phyloP scores from a whole-genome alignment of 768 basidiomycete genomes.

The Serendipita sp. region DNA sequence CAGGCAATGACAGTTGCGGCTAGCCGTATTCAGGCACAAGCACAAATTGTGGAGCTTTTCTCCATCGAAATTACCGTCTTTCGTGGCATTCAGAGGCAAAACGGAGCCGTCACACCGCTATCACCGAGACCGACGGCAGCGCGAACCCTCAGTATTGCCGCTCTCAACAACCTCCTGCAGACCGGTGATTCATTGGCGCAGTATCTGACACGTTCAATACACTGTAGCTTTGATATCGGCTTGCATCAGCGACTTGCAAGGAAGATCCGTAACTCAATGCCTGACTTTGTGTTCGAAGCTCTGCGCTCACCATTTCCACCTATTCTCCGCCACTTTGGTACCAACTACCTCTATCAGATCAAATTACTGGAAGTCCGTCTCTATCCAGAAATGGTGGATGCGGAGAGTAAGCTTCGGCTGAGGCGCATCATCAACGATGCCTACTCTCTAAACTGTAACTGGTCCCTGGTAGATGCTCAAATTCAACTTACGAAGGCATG shows the following conservation, averaged over 20 bases:
- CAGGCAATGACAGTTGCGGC: slow-evolving; percentile 37
- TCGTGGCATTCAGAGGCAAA: background rate
- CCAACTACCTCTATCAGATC: slow-evolving; percentile 59
- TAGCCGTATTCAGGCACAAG: slow-evolving; percentile 55
- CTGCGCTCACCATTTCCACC: slow-evolving; percentile 46
- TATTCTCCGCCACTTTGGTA: slow-evolving; percentile 62
- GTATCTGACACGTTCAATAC: slow-evolving; percentile 49
- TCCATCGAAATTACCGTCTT: slow-evolving; percentile 42
- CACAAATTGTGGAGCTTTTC: slow-evolving; percentile 58
- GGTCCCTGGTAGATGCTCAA: slow-evolving; percentile 72
- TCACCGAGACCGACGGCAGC: slow-evolving; percentile 13
- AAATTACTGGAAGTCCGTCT: slow-evolving; percentile 44
- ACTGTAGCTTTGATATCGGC: slow-evolving; percentile 54
- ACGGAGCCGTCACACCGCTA: slow-evolving; percentile 16
- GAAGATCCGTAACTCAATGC: slow-evolving; percentile 35
- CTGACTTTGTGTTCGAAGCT: slow-evolving; percentile 46
- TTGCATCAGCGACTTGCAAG: slow-evolving; percentile 48
- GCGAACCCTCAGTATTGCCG: slow-evolving; percentile 10
- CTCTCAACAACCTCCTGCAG: slow-evolving; percentile 15
- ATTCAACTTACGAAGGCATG: slow-evolving; percentile 60
- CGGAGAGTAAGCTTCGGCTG: slow-evolving; percentile 11
- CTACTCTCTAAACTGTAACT: slow-evolving; percentile 64
- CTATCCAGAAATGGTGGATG: slow-evolving; percentile 21
- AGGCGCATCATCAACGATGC: slow-evolving; percentile 15
- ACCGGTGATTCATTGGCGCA: slow-evolving; percentile 26